Conservation (phyloP, 2,329 filamentous ascomycete genomes). For the Coniochaeta sp. region DNA sequence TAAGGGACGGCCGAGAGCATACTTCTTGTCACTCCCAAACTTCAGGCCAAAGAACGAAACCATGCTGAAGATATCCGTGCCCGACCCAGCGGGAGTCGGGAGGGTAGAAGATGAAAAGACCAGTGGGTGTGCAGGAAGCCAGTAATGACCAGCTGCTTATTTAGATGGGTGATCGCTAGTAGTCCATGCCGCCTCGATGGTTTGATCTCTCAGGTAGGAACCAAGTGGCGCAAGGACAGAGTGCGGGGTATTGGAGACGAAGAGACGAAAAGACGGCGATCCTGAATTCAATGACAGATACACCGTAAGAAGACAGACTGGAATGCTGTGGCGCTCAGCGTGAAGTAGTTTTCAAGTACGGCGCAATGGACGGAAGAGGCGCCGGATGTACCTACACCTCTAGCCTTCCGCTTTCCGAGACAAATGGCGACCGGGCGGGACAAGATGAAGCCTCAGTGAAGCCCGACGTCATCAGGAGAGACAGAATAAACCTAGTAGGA, state of each 20-base stretch:
- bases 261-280: neutral
- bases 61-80: conserved; percentile 27
- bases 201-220: too few species aligned
- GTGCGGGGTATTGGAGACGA: neutral
- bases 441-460: neutral
- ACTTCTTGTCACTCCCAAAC: conserved; percentile 49
- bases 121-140: neutral
- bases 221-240: neutral
- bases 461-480: neutral
- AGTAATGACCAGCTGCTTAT: conserved; percentile 9
- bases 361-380: neutral
- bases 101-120: neutral
- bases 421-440: too few species aligned
- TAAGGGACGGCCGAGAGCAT: conserved; percentile 12
- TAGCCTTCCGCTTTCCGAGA: neutral
- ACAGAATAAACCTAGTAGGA: neutral
- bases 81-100: neutral
- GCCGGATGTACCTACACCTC: neutral
- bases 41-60: conserved; percentile 53
- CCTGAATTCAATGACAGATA: too few species aligned
- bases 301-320: neutral
- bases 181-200: neutral
- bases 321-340: neutral
- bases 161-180: neutral
- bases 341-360: neutral